These are phyloP conservation scores for Pseudogymnoascus sp. DNA, from an alignment of 2,329 filamentous ascomycete species.

Conservation along the genomic window DNA sequence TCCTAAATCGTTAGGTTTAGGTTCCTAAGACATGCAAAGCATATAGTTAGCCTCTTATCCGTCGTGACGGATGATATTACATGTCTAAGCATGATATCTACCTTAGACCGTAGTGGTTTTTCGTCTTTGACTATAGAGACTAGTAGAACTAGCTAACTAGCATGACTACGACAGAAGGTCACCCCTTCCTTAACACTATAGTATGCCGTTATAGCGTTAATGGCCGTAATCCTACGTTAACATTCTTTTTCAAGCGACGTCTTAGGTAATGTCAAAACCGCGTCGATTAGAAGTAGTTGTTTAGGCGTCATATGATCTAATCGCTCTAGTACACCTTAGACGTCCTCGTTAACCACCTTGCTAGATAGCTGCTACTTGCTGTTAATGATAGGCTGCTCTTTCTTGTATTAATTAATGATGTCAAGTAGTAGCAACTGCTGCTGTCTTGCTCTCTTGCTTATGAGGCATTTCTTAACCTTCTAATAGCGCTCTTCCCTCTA, in stretches of 20 bases:
- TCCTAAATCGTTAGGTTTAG: background rate
- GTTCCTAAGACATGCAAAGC: background rate
- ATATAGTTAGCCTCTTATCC: constrained; percentile 13
- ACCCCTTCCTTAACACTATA: constrained; percentile 9
- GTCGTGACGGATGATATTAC: constrained; percentile 12
- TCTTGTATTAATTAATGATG: too few species aligned
- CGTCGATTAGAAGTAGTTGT: background rate
- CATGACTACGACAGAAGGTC: background rate
- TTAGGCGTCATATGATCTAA: constrained; percentile 10
- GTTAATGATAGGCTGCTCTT: too few species aligned
- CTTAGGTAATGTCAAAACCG: constrained; percentile 12
- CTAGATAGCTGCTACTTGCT: constrained; percentile 7
- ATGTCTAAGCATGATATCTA: background rate
- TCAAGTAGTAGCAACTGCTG: too few species aligned
- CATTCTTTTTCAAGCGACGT: constrained; percentile 9
- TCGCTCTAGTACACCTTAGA: constrained; percentile 7
- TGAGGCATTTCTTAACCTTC: too few species aligned
- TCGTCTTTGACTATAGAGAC: constrained; percentile 3
- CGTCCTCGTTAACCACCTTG: constrained; percentile 9
- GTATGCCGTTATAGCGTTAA: constrained; percentile 12
- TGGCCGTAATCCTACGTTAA: constrained; percentile 13
- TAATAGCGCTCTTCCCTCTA: too few species aligned
- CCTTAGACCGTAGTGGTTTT: background rate
- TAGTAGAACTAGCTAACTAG: background rate
- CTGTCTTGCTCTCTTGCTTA: too few species aligned